Conservation (phyloP, 2,329 filamentous ascomycete genomes). For the Macroventuria anomochaeta region DNA sequence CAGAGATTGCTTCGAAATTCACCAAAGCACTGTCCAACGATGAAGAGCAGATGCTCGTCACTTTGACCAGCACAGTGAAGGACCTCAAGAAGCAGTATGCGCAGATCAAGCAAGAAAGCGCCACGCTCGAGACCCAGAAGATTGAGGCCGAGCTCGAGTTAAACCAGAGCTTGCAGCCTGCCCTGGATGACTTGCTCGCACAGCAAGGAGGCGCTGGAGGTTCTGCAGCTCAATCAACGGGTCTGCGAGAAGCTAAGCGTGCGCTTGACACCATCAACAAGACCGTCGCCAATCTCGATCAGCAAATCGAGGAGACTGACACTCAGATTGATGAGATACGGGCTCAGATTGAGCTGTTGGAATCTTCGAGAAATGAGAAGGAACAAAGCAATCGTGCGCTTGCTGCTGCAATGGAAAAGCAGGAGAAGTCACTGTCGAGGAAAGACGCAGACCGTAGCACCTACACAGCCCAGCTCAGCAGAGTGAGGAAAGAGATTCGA, state of each 20-base stretch:
- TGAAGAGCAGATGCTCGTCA: conserved; percentile 83
- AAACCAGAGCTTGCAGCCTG: conserved; percentile 85
- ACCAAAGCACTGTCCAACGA: conserved; percentile 83
- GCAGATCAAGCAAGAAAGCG: conserved; percentile 73
- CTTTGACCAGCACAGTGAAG: conserved; percentile 71
- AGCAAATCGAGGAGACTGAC: conserved; percentile 77
- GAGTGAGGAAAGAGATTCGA: conserved; percentile 86
- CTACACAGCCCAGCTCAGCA: conserved; percentile 75
- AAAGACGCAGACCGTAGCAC: conserved; percentile 87
- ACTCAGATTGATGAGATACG: conserved; percentile 68
- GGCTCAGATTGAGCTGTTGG: conserved; percentile 62
- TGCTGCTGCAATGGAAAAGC: conserved; percentile 77
- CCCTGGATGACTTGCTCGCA: conserved; percentile 76
- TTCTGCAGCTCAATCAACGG: conserved; percentile 60
- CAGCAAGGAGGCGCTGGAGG: conserved; percentile 58
- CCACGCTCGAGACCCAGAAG: conserved; percentile 81
- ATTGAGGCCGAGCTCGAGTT: conserved; percentile 84
- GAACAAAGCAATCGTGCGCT: conserved; percentile 78
- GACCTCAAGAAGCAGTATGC: conserved; percentile 79
- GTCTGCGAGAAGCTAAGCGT: conserved; percentile 77
- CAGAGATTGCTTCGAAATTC: conserved; percentile 84
- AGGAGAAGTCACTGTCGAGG: conserved; percentile 91
- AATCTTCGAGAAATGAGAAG: conserved; percentile 66
- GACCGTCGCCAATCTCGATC: conserved; percentile 69
- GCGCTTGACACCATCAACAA: conserved; percentile 81